A percentile compares a stretch with the other conserved stretches of the same genome.
Conservation (phyloP, 495 filamentous ascomycete genomes). For the Penicillium pulvis region DNA sequence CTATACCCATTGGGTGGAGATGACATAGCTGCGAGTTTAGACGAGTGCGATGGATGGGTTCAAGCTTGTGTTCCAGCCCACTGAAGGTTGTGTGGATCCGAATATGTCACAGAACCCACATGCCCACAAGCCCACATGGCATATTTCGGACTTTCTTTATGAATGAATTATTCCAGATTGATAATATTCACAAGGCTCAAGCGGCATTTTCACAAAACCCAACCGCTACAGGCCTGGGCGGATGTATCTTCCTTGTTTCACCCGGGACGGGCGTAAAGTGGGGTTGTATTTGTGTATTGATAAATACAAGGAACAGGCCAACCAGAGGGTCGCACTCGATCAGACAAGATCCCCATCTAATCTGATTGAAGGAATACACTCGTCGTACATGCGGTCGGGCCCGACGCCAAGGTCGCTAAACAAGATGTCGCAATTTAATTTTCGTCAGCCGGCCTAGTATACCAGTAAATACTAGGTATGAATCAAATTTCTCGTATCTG, state of each 20-base stretch:
- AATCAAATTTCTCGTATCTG: background rate
- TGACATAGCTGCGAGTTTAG: too few relatives aligned
- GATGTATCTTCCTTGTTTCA: background rate
- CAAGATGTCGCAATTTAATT: constrained; percentile 2
- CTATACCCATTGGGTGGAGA: too few relatives aligned
- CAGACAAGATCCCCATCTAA: constrained; percentile 7
- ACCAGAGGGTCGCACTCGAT: background rate
- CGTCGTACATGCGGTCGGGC: background rate
- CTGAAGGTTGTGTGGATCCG: too few relatives aligned
- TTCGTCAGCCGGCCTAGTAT: background rate
- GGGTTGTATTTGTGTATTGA: background rate
- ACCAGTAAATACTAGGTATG: background rate
- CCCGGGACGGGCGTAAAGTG: background rate
- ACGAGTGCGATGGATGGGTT: too few relatives aligned
- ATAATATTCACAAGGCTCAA: too few relatives aligned
- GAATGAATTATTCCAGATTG: too few relatives aligned
- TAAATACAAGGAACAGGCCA: background rate
- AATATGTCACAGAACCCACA: too few relatives aligned
- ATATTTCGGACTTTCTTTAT: too few relatives aligned
- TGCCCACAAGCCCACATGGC: too few relatives aligned
- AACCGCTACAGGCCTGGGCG: background rate
- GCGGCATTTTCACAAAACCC: background rate
- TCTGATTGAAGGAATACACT: constrained; percentile 1
- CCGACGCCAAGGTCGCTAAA: background rate
- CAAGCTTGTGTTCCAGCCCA: too few relatives aligned